Evolutionary conservation across 305 asterid species (phyloP).

Genomic region (Fraxinus albicans): DNA sequence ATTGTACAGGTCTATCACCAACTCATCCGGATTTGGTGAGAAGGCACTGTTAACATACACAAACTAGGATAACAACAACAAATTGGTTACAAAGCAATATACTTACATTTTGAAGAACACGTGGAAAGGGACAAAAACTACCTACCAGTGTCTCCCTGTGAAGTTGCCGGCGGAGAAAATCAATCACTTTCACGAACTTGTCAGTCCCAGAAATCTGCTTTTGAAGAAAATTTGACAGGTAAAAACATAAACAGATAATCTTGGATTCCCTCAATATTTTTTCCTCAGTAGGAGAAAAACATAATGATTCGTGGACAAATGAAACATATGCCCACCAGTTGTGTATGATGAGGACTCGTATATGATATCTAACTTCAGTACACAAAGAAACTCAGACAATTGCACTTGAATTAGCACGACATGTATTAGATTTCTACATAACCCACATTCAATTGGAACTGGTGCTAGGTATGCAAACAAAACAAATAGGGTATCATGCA

Average conservation of each 20-base stretch:
- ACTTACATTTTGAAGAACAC: not conserved
- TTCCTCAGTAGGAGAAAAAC: not conserved
- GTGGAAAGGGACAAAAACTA: slow-evolving; percentile 1
- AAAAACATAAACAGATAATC: not conserved
- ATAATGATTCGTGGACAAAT: not conserved
- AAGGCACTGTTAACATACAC: slow-evolving; percentile 93
- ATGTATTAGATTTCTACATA: not conserved
- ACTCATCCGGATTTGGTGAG: slow-evolving; percentile 87
- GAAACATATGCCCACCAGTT: not conserved
- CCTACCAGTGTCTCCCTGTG: slow-evolving; percentile 83
- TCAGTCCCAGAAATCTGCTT: slow-evolving; percentile 80
- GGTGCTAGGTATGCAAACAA: not conserved
- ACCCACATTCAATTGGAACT: not conserved
- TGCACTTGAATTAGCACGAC: not conserved
- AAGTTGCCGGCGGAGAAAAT: slow-evolving; percentile 93
- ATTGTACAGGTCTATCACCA: slow-evolving; percentile 58
- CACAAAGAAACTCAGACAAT: not conserved
- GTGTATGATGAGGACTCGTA: not conserved
- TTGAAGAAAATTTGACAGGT: not conserved
- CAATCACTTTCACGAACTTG: slow-evolving; percentile 82
- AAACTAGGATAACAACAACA: slow-evolving; percentile 48
- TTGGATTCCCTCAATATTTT: not conserved
- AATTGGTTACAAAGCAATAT: slow-evolving; percentile 10
- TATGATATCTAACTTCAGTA: not conserved
- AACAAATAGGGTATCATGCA: not conserved